Evolutionary conservation across 1,284 basidiomycete genomes (phyloP).

Genomic region (Xerocomus nothofagi): DNA sequence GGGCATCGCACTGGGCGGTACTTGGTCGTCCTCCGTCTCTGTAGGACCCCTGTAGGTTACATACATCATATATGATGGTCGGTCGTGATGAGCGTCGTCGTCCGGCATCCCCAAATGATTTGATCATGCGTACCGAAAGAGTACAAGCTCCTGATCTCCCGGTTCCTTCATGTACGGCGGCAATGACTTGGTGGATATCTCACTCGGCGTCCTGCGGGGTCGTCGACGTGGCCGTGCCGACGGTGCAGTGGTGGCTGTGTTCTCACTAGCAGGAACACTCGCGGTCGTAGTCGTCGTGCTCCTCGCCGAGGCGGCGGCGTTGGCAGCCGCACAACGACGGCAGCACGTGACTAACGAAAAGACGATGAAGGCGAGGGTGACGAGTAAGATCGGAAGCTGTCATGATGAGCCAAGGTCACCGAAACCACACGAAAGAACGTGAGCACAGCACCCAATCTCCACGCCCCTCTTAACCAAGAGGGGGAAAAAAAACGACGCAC

Average conservation of each 20-base stretch:
- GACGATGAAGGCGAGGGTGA: constrained; percentile 24
- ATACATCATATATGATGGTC: not conserved
- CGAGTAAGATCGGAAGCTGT: constrained; percentile 28
- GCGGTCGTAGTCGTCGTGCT: not conserved
- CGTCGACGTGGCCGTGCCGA: constrained; percentile 45
- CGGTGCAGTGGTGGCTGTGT: constrained; percentile 2
- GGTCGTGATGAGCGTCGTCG: not conserved
- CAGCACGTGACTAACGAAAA: constrained; percentile 25
- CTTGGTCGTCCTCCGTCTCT: constrained; percentile 39
- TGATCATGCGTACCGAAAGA: constrained; percentile 51
- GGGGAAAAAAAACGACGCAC: constrained; percentile 15
- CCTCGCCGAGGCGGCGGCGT: not conserved
- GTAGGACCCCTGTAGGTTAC: constrained; percentile 38
- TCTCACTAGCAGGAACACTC: not conserved
- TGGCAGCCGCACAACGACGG: constrained; percentile 15
- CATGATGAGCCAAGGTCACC: too few species aligned
- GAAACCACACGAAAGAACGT: not conserved
- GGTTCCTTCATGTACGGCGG: constrained; percentile 79
- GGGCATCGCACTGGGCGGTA: constrained; percentile 32
- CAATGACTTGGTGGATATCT: constrained; percentile 70
- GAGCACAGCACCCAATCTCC: not conserved
- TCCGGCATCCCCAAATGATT: not conserved
- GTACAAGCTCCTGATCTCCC: constrained; percentile 74
- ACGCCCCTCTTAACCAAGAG: not conserved
- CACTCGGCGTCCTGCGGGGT: constrained; percentile 53